A percentile compares a stretch with the other conserved stretches of the same genome.
Evolutionary conservation across 1,284 basidiomycete genomes (phyloP).

Genomic region (Prillingera fragicola): DNA sequence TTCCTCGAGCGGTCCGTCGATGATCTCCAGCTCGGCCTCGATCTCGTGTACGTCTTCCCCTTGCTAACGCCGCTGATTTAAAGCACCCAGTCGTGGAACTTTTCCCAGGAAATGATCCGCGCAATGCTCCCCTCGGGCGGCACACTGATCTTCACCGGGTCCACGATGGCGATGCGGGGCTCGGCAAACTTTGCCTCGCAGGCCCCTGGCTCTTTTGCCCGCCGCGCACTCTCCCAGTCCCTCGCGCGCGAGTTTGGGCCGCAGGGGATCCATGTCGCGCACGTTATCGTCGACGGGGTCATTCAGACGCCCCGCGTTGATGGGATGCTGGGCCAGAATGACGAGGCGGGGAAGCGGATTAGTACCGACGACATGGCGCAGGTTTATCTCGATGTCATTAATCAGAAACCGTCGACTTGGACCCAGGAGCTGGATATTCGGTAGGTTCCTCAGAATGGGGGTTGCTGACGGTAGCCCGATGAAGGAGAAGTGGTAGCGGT

Average conservation of each 20-base stretch:
- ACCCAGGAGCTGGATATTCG: conserved; percentile 41
- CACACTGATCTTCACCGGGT: conserved; percentile 40
- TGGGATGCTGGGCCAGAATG: conserved; percentile 18
- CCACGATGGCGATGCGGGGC: conserved; percentile 34
- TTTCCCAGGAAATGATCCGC: conserved; percentile 27
- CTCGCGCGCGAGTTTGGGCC: conserved; percentile 46
- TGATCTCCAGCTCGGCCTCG: conserved; percentile 22
- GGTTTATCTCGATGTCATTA: conserved; percentile 32
- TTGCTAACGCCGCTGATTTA: not conserved
- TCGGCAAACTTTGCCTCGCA: conserved; percentile 28
- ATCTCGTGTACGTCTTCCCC: conserved; percentile 29
- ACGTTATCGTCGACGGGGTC: conserved; percentile 45
- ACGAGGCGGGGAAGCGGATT: conserved; percentile 14
- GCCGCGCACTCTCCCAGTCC: conserved; percentile 29
- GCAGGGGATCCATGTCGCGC: conserved; percentile 45
- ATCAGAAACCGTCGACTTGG: conserved; percentile 38
- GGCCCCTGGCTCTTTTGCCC: conserved; percentile 34
- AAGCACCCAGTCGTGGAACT: conserved; percentile 23
- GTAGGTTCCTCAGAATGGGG: conserved; percentile 4
- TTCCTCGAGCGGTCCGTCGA: conserved; percentile 30
- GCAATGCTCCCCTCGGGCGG: conserved; percentile 20
- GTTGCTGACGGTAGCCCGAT: too few relatives aligned
- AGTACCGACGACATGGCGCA: conserved; percentile 4
- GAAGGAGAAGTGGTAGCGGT: too few relatives aligned
- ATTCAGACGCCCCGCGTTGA: conserved; percentile 28